Conservation (phyloP, 306 rosid genomes). For the Pyrus bretschneideri region DNA sequence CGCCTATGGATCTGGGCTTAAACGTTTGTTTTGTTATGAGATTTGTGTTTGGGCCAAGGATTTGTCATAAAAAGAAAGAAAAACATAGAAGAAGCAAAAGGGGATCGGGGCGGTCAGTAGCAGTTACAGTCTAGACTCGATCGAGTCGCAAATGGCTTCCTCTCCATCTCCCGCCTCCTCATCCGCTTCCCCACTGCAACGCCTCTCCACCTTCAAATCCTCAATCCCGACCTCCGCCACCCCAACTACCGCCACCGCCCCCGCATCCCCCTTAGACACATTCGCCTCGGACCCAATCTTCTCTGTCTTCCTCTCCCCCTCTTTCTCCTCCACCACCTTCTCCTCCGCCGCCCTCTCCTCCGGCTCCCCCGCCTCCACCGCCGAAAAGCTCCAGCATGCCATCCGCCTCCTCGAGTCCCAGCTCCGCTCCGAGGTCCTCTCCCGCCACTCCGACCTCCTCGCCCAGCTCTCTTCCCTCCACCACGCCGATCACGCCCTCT, state of each 20-base stretch:
- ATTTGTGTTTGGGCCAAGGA: no score
- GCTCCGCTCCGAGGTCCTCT: constrained; percentile 89
- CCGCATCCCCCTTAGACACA: constrained; percentile 59
- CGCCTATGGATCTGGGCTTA: no score
- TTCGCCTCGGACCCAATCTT: constrained; percentile 81
- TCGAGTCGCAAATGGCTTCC: constrained; percentile 19
- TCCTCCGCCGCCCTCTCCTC: constrained; percentile 99
- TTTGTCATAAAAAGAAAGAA: no score
- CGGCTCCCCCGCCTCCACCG: constrained; percentile 97
- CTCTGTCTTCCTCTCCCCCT: constrained; percentile 82
- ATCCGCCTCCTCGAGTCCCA: constrained; percentile 91
- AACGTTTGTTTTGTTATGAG: no score
- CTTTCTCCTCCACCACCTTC: constrained; percentile 82
- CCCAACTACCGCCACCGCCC: constrained; percentile 11
- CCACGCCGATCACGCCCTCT: constrained; percentile 79
- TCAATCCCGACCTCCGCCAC: constrained; percentile 16
- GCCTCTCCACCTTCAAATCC: constrained; percentile 57
- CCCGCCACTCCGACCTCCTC: constrained; percentile 86
- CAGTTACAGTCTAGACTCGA: neutral
- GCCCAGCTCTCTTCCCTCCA: constrained; percentile 87
- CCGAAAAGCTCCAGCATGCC: constrained; percentile 86
- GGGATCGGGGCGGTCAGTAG: neutral
- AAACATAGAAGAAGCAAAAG: neutral
- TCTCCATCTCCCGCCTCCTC: constrained; percentile 14
- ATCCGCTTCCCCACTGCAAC: constrained; percentile 40